These are phyloP conservation scores for Colletotrichum lindemuthianum DNA, from an alignment of 2,329 filamentous ascomycete genomes.

Conservation along the genomic window DNA sequence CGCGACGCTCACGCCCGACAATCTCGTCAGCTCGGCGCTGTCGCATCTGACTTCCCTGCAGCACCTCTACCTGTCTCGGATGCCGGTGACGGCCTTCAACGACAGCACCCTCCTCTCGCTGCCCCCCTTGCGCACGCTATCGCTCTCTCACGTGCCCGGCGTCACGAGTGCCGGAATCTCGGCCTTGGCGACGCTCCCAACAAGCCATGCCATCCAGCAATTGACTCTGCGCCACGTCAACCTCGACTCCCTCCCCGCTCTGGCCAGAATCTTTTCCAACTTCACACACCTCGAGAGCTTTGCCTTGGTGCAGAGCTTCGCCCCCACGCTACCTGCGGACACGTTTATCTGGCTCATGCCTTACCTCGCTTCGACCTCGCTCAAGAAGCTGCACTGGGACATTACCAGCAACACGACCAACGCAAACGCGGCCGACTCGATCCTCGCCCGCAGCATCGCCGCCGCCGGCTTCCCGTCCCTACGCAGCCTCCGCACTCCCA, in stretches of 20 bases:
- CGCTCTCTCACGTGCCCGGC: constrained; percentile 65
- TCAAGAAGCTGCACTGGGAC: constrained; percentile 71
- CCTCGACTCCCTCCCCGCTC: constrained; percentile 64
- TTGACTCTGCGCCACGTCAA: constrained; percentile 67
- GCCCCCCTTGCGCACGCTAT: constrained; percentile 64
- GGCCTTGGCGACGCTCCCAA: constrained; percentile 61
- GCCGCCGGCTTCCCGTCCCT: constrained; percentile 72
- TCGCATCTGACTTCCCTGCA: constrained; percentile 63
- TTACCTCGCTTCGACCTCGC: constrained; percentile 66
- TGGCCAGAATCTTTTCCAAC: constrained; percentile 69
- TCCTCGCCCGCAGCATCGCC: constrained; percentile 71
- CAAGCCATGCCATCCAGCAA: constrained; percentile 55
- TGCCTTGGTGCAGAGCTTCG: constrained; percentile 63
- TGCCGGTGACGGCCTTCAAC: constrained; percentile 66
- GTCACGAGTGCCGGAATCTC: constrained; percentile 67
- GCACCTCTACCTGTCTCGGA: constrained; percentile 67
- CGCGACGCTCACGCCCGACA: constrained; percentile 62
- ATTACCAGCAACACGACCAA: constrained; percentile 61
- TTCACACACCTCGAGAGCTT: constrained; percentile 60
- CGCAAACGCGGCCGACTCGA: constrained; percentile 64
- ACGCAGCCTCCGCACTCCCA: constrained; percentile 68
- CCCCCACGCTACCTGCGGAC: constrained; percentile 65
- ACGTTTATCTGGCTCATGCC: constrained; percentile 71
- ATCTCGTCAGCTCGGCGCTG: constrained; percentile 61
- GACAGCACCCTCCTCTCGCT: constrained; percentile 65